Base-by-base conservation (phyloP, 176 grass and related monocot species). In the Lolium perenne region DNA sequence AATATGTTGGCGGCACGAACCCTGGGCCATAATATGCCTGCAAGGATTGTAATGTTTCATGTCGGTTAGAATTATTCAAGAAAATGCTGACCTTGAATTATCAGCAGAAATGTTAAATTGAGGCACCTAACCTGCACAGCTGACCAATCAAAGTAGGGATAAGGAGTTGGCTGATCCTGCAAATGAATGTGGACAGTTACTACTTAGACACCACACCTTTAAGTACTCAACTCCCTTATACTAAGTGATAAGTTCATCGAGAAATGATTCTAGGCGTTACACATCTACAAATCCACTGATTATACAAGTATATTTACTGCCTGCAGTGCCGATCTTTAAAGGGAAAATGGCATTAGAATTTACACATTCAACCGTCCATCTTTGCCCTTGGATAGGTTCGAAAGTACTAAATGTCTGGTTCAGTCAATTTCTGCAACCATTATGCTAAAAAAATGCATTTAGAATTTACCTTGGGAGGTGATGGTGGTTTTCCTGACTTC, bases 11-110 rank as follows among this genome's bases (percentile, higher is more conserved):
- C 25, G 95, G 95, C 50, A 93, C 77, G n/a, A 98, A 78, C 80
- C 91, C 95, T 46, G 85, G 89, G 26, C 93, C 95, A 87, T 95
- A 98, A 87, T 93, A 95, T 82, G 93, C 84, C 95, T 98, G 72
- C 38, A 90, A 13, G 51, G 56, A 91, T 61, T 25, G 82, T 56
- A 4, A 61, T 65, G 41, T 51, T 58, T 77, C 62, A 15, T 65
- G 56, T 50, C 1, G 6, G 49, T 60, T 53, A 60, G 20, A 65
- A 32, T 65, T 65, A 65, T 32, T 65, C 13, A 32, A 32, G 60
- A 65, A 16, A 32, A 15, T 7, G 32, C 62, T 2, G 25, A 15
- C 11, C 15, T 65, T 16, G 5, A 65, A 3, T 32, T 32, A 65
- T 15, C 25, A 65, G 62, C 12, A 65, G 62, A 12, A 74, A 60